Conservation (phyloP, 1,284 basidiomycete genomes). For the Pseudozyma pruni region DNA sequence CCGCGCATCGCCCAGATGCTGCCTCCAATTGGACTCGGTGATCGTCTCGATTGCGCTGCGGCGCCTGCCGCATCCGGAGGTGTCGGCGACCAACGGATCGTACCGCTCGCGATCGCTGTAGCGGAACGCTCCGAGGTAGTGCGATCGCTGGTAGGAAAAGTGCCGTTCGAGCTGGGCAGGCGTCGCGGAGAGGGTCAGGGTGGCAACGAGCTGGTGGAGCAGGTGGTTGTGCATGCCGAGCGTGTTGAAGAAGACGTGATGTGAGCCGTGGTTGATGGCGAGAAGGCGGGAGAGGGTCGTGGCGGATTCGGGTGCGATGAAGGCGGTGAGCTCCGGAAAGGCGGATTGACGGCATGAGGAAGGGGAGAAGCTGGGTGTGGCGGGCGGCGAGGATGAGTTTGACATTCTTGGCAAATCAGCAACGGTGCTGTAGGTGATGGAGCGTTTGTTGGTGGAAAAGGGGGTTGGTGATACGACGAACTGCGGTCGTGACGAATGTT, state of each 20-base stretch:
- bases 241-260: constrained; percentile 55
- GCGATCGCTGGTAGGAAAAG: constrained; percentile 15
- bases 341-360: too few species aligned
- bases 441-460: too few species aligned
- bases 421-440: too few species aligned
- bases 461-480: too few species aligned
- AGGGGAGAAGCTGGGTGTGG: too few species aligned
- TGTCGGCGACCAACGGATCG: constrained; percentile 11
- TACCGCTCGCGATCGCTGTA: constrained; percentile 22
- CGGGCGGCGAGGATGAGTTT: too few species aligned
- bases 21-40: constrained; percentile 31
- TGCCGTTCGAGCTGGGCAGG: constrained; percentile 11
- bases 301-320: not conserved
- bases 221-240: constrained; percentile 51
- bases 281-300: constrained; percentile 10
- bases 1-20: constrained; percentile 27
- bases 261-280: constrained; percentile 20
- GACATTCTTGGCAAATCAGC: too few species aligned
- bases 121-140: constrained; percentile 27
- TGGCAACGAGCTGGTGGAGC: constrained; percentile 46
- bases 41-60: constrained; percentile 4
- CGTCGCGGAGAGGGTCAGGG: constrained; percentile 22
- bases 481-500: too few species aligned
- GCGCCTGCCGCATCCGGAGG: not conserved
- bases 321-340: constrained; percentile 9